Evolutionary conservation across 2,329 filamentous ascomycete species (phyloP), one percentile per base, ranked within the genome.

Genomic region (Trichoderma endophyticum): DNA sequence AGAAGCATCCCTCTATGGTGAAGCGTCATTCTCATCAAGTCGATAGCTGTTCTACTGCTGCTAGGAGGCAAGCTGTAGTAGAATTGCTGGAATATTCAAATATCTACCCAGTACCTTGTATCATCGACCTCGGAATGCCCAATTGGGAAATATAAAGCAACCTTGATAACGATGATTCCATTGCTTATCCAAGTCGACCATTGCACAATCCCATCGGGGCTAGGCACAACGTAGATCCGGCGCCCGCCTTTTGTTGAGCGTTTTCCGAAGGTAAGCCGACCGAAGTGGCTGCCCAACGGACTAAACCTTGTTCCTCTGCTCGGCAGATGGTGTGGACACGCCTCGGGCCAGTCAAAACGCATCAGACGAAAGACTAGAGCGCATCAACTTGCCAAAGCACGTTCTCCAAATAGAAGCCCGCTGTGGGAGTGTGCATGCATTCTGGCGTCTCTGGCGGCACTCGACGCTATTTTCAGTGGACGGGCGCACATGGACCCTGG

Each of bases 221-320:
- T 51, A 51, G 57, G 63, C n/a, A 54, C 6, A 54, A 32, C 30
- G 48, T 57, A 66, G 48, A 56, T 66, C 63, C 43, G 63, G 54
- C 15, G 36, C 32, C 48, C n/a, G 26, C n/a, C 39, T 28, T 56
- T 54, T 48, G 30, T 51, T 34, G 18, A 48, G 15, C 8, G 6
- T n/a, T 26, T 61, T 64, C 68, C 68, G 60, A 70, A 54, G 48
- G 48, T 64, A 63, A 57, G 68, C 68, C 60, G 68, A 39, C 36
- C 36, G 36, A 70, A 70, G 32, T 57, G 26, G 68, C 60, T 39
- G 67, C 56, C 70, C 62, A 67, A 67, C 30, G 32, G 56, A 14
- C 54, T 26, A 61, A 71, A 71, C 70, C 62, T 71, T 67, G 62
- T 67, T 43, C 56, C 63, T 66, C 54, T 59, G 26, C 32, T 32